Conservation (phyloP, 768 basidiomycete genomes). For the Cystofilobasidium ferigula region DNA sequence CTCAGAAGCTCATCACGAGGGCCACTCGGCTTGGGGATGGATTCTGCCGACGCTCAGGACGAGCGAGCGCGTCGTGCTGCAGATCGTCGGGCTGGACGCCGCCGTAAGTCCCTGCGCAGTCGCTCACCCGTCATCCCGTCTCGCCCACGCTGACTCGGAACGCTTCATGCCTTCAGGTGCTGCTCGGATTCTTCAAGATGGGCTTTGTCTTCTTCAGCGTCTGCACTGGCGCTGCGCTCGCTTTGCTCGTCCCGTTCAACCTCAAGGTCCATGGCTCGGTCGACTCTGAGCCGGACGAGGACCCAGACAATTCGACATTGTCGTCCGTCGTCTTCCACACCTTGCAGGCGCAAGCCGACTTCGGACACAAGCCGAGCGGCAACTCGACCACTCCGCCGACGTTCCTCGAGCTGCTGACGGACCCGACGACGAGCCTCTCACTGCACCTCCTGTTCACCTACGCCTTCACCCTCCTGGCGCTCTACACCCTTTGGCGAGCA, state of each 20-base stretch:
- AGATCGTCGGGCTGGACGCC: constrained; percentile 93
- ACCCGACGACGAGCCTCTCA: constrained; percentile 69
- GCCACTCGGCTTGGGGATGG: constrained; percentile 68
- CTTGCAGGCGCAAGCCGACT: constrained; percentile 33
- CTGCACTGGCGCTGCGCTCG: constrained; percentile 67
- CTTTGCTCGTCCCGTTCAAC: constrained; percentile 90
- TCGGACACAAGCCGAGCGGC: constrained; percentile 42
- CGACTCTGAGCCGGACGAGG: constrained; percentile 44
- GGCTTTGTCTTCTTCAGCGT: constrained; percentile 81
- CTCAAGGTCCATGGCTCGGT: constrained; percentile 47
- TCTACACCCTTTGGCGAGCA: constrained; percentile 78
- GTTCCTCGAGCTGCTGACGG: constrained; percentile 63
- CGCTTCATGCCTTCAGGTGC: constrained; percentile 26
- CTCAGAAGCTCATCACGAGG: constrained; percentile 77
- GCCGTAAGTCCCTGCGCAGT: constrained; percentile 48
- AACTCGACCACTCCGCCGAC: constrained; percentile 39
- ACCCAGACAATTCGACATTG: constrained; percentile 19
- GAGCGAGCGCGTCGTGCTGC: constrained; percentile 83
- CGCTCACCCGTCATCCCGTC: background rate
- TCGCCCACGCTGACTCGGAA: background rate
- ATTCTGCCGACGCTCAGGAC: constrained; percentile 81
- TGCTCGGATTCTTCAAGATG: constrained; percentile 91
- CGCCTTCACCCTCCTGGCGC: constrained; percentile 73
- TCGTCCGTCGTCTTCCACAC: constrained; percentile 24
- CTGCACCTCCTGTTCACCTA: constrained; percentile 89